Conservation (phyloP, 2,329 filamentous ascomycete species). For the Colletotrichum somersetense region DNA sequence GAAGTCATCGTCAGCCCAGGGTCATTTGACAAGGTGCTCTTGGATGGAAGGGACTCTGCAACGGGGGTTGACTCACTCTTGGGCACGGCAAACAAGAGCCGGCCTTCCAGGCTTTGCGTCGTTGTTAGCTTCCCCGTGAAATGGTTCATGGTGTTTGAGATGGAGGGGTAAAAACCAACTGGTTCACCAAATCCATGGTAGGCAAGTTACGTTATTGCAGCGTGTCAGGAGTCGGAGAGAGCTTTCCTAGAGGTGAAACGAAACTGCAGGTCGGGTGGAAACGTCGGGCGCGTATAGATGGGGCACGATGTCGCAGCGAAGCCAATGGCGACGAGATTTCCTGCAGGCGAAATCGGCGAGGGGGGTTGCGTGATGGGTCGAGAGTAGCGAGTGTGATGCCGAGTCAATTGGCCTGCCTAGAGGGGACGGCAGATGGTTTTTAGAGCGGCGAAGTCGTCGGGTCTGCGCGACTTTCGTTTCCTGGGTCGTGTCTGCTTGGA, state of each 20-base stretch:
- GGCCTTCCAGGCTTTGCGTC: conserved; percentile 81
- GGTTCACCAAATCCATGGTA: conserved; percentile 67
- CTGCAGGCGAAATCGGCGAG: conserved; percentile 17
- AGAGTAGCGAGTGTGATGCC: conserved; percentile 17
- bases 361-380: conserved; percentile 3
- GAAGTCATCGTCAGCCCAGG: conserved; percentile 43
- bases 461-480: conserved; percentile 35
- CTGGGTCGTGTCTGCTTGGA: conserved; percentile 19
- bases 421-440: neutral
- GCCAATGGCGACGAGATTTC: conserved; percentile 39
- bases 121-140: conserved; percentile 39
- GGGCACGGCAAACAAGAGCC: conserved; percentile 95
- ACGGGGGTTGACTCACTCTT: conserved; percentile 78
- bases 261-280: conserved; percentile 23
- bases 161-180: conserved; percentile 54
- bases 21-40: conserved; percentile 1
- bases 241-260: conserved; percentile 5
- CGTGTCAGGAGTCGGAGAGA: conserved; percentile 2
- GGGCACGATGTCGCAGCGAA: conserved; percentile 34
- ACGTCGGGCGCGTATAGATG: conserved; percentile 34
- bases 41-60: neutral
- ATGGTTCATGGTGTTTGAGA: conserved; percentile 26
- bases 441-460: conserved; percentile 1
- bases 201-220: conserved; percentile 27
- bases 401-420: conserved; percentile 33